Base-by-base conservation (phyloP, 768 basidiomycete genomes). In the Lyophyllum shimeji region DNA sequence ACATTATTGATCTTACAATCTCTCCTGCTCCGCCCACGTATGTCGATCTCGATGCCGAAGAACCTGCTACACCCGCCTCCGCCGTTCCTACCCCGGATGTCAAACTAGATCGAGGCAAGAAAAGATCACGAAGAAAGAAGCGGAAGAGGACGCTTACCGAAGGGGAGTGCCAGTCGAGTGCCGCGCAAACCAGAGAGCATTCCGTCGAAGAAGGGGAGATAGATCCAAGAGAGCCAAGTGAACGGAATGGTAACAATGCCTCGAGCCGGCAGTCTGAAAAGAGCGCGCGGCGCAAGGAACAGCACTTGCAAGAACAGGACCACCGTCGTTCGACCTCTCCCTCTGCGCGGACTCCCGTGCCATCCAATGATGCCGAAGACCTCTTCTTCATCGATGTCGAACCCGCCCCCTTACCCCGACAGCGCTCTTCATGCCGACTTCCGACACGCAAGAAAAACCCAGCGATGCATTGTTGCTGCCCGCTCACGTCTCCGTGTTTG, bases 401-500 rank as follows among this genome's bases (percentile, higher is more conserved):
- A 4, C 79, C 83, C 2, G 66, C 73, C 11, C 62, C 70, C 0
- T 53, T 82, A 20, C 68, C 74, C 55, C 65, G 18, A 25, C 55
- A n/a, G 52, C 47, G 31, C 40, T 62, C 20, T 59, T 57, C 20
- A 50, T 58, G 39, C 27, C 61, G 43, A 46, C 54, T 18, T 56
- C 52, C 7, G 48, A 58, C 18, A 51, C 45, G 8, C 20, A 54
- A 7, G 62, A 69, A 49, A 65, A 68, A 60, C 51, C 40, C 29
- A 46, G 61, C 50, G 11, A 44, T 9, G 55, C 52, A 33, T 61
- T 93, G 12, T 69, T 90, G 21, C 74, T 93, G 11, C 90, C 90
- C 0, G 70, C 82, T 0, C 90, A 93, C 70, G 90, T 92, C 23
- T 78, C 78, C 7, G 75, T 91, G 6, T 72, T 83, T 50, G 77